A percentile compares a stretch with the other conserved stretches of the same genome.
These are phyloP conservation scores for Helianthus annuus DNA, from an alignment of 129 eudicot species.

Conservation along the genomic window DNA sequence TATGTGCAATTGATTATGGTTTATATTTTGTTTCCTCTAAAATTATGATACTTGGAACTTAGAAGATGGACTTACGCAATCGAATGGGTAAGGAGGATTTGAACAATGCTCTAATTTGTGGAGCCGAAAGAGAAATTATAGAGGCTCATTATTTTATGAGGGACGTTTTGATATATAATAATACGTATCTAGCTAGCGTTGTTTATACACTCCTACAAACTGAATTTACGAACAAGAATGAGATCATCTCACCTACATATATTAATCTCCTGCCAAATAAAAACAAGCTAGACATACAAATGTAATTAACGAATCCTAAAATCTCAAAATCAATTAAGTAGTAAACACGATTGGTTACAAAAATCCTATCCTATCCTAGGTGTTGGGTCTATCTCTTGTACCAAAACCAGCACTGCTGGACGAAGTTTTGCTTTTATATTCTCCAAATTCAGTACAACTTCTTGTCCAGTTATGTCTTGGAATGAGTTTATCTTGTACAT, in stretches of 20 bases:
- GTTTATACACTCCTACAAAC: background rate
- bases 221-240: background rate
- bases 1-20: too few species aligned
- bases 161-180: too few species aligned
- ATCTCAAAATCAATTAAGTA: background rate
- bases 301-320: slow-evolving; percentile 4
- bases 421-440: slow-evolving; percentile 42
- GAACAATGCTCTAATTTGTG: too few species aligned
- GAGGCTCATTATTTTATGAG: too few species aligned
- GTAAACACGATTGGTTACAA: background rate
- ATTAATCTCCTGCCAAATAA: slow-evolving; percentile 6
- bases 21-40: too few species aligned
- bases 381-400: slow-evolving; percentile 16
- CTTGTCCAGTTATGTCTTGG: slow-evolving; percentile 51
- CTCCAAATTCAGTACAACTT: slow-evolving; percentile 75
- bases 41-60: too few species aligned
- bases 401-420: slow-evolving; percentile 48
- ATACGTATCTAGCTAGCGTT: too few species aligned
- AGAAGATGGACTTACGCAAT: too few species aligned
- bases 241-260: slow-evolving; percentile 1
- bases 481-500: slow-evolving; percentile 48
- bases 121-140: too few species aligned
- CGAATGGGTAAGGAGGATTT: too few species aligned
- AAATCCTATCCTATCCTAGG: slow-evolving; percentile 13
- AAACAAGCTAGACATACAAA: background rate